phyloP scores from a whole-genome alignment of 2,329 filamentous ascomycete genomes.

The Ceratocystis cacaofunesta region DNA sequence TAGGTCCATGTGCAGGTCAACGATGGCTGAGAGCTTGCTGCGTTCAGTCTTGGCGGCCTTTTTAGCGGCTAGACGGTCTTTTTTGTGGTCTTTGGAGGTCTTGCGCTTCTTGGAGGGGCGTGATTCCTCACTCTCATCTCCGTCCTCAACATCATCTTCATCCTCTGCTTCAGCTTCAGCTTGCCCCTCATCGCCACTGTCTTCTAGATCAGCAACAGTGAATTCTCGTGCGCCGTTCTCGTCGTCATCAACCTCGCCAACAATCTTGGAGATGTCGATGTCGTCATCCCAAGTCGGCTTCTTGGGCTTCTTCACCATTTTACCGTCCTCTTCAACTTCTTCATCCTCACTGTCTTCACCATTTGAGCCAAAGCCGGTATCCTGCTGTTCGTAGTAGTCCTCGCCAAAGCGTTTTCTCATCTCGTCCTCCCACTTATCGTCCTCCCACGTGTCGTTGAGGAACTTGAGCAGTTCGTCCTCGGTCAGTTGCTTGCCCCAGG shows the following conservation, averaged over 20 bases:
- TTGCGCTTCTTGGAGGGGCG: constrained; percentile 41
- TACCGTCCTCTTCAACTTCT: constrained; percentile 37
- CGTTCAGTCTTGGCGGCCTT: constrained; percentile 67
- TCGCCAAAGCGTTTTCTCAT: constrained; percentile 84
- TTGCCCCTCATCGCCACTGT: constrained; percentile 26
- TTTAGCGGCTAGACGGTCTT: constrained; percentile 43
- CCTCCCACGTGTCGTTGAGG: constrained; percentile 76
- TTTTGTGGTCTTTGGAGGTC: constrained; percentile 45
- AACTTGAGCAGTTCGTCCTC: constrained; percentile 75
- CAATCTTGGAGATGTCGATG: constrained; percentile 86
- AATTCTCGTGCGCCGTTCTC: constrained; percentile 31
- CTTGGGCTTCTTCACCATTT: constrained; percentile 40
- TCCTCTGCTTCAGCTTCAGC: constrained; percentile 22
- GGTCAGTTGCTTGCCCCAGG: constrained; percentile 48
- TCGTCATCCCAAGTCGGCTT: constrained; percentile 94
- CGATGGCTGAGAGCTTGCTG: constrained; percentile 67
- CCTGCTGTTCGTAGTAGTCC: constrained; percentile 69
- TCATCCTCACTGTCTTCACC: constrained; percentile 48
- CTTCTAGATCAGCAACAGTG: constrained; percentile 40
- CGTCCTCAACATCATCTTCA: constrained; percentile 25
- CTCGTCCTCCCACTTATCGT: constrained; percentile 77
- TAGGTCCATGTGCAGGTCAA: constrained; percentile 67
- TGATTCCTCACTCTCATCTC: constrained; percentile 29
- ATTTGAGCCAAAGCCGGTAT: constrained; percentile 49
- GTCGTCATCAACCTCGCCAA: constrained; percentile 71